Percentiles rank a stretch among this genome's conserved stretches.
Evolutionary conservation across 768 basidiomycete species (phyloP).

Genomic region (Hypsizygus marmoreus): DNA sequence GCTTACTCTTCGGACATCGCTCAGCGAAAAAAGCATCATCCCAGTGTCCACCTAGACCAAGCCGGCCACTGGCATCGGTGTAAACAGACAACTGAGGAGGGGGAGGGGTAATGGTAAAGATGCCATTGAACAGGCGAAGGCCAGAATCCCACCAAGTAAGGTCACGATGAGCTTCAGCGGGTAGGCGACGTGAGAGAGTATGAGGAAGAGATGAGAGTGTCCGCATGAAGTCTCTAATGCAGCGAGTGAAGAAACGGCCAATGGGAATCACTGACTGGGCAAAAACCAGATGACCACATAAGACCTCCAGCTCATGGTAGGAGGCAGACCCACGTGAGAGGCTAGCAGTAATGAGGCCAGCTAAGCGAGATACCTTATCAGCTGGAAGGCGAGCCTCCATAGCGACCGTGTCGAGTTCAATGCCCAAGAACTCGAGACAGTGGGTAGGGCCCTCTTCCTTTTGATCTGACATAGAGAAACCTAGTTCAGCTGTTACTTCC

Average conservation of each 20-base stretch:
- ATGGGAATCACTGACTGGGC: slow-evolving; percentile 33
- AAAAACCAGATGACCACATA: slow-evolving; percentile 36
- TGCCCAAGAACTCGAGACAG: slow-evolving; percentile 25
- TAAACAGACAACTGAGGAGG: slow-evolving; percentile 17
- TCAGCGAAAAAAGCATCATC: slow-evolving; percentile 26
- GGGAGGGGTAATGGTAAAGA: slow-evolving; percentile 17
- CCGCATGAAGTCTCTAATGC: slow-evolving; percentile 28
- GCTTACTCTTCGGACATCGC: slow-evolving; percentile 22
- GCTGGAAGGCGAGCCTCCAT: slow-evolving; percentile 37
- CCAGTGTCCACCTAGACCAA: slow-evolving; percentile 29
- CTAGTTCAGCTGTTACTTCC: slow-evolving; percentile 25
- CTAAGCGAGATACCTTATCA: slow-evolving; percentile 30
- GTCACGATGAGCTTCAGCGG: slow-evolving; percentile 20
- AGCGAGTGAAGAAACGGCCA: slow-evolving; percentile 27
- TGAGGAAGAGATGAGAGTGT: slow-evolving; percentile 23
- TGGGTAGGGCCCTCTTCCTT: slow-evolving; percentile 29
- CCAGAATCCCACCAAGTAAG: slow-evolving; percentile 34
- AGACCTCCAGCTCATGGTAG: slow-evolving; percentile 30
- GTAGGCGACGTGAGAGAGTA: slow-evolving; percentile 24
- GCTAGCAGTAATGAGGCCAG: slow-evolving; percentile 25
- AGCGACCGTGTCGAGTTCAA: slow-evolving; percentile 16
- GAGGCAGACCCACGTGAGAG: slow-evolving; percentile 13
- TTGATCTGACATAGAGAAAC: slow-evolving; percentile 28
- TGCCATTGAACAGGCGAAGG: slow-evolving; percentile 30
- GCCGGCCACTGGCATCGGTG: slow-evolving; percentile 34